Conservation (phyloP, 106 monocot species). For the Xerophyta viscosa region DNA sequence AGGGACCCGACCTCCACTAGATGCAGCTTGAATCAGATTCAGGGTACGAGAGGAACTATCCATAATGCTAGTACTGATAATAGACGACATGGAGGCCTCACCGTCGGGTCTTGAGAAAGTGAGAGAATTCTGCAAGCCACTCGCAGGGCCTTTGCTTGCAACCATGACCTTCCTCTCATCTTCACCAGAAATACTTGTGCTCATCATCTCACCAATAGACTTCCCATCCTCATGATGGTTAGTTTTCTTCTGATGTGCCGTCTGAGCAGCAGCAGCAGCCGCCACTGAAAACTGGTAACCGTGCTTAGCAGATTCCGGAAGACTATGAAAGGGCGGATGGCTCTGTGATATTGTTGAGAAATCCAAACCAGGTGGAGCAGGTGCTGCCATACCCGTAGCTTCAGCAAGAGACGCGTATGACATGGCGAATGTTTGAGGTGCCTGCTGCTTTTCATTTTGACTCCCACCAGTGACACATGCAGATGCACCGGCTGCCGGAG, state of each 20-base stretch:
- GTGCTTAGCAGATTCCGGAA: constrained; percentile 51
- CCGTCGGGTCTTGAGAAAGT: constrained; percentile 40
- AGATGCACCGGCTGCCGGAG: constrained; percentile 23
- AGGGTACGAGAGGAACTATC: constrained; percentile 40
- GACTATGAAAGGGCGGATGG: constrained; percentile 44
- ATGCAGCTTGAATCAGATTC: constrained; percentile 33
- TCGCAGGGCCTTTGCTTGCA: constrained; percentile 15
- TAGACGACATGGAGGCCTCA: constrained; percentile 18
- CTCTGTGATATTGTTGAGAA: constrained; percentile 63
- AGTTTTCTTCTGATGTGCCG: constrained; percentile 36
- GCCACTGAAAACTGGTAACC: constrained; percentile 32
- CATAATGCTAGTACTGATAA: constrained; percentile 16
- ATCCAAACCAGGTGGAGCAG: constrained; percentile 38
- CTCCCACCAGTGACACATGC: constrained; percentile 11
- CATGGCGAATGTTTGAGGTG: constrained; percentile 65
- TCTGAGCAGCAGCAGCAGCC: constrained; percentile 17
- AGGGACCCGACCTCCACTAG: constrained; percentile 13
- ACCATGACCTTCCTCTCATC: constrained; percentile 30
- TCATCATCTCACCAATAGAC: constrained; percentile 19
- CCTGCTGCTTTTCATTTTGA: constrained; percentile 29
- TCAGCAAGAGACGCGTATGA: constrained; percentile 52
- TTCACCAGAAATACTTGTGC: constrained; percentile 10
- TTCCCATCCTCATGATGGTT: constrained; percentile 39
- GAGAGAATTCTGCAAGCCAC: constrained; percentile 37
- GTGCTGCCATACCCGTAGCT: too few species aligned